These are phyloP conservation scores for Lyophyllum semitale DNA, from an alignment of 768 basidiomycete genomes.

Conservation along the genomic window DNA sequence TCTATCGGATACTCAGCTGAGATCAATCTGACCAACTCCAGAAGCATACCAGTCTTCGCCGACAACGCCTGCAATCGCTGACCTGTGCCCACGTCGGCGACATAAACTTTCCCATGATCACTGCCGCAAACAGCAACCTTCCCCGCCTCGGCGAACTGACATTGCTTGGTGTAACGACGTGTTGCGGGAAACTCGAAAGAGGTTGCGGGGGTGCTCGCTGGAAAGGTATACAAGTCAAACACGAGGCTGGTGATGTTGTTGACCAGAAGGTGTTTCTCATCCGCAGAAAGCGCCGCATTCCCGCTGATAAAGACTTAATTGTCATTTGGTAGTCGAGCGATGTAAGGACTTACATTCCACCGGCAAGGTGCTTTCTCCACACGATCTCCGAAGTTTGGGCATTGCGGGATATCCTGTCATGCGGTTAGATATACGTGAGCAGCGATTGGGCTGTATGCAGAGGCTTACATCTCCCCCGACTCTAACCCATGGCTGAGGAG, in stretches of 20 bases:
- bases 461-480: constrained; percentile 12
- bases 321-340: constrained; percentile 1
- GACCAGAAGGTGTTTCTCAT: constrained; percentile 4
- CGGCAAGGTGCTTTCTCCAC: constrained; percentile 10
- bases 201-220: neutral
- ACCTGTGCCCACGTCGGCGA: neutral
- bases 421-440: too few relatives aligned
- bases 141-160: constrained; percentile 8
- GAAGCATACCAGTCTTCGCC: too few relatives aligned
- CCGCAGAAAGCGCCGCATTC: constrained; percentile 7
- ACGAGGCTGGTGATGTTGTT: constrained; percentile 4
- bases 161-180: constrained; percentile 3
- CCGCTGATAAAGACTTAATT: neutral
- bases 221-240: constrained; percentile 10
- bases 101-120: constrained; percentile 1
- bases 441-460: too few relatives aligned
- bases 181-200: neutral
- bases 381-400: constrained; percentile 9
- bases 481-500: constrained; percentile 5
- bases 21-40: too few relatives aligned
- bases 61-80: neutral
- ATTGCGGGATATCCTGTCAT: constrained; percentile 11
- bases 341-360: constrained; percentile 8
- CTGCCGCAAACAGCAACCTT: constrained; percentile 15
- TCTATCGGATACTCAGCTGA: too few relatives aligned